These are phyloP conservation scores for Urtica urens DNA, from an alignment of 306 rosid genomes.

Conservation along the genomic window DNA sequence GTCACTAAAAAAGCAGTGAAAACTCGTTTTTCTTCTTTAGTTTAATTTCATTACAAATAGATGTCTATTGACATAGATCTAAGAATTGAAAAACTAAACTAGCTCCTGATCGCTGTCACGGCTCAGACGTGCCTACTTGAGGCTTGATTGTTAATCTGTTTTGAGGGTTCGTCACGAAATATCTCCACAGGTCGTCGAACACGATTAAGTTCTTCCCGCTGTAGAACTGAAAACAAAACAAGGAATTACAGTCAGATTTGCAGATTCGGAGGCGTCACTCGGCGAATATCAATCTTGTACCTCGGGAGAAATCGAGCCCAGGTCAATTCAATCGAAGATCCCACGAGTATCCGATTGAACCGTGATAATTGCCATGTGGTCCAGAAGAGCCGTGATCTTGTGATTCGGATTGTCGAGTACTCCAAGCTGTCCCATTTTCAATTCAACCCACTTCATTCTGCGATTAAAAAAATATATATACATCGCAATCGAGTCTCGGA, in stretches of 20 bases:
- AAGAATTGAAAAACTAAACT: too few species aligned
- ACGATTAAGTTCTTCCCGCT: slow-evolving; percentile 66
- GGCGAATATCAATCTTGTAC: too few species aligned
- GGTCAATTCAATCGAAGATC: slow-evolving; percentile 90
- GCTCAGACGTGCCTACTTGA: slow-evolving; percentile 91
- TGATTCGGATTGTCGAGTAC: slow-evolving; percentile 85
- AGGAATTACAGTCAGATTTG: background rate
- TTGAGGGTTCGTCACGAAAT: slow-evolving; percentile 95
- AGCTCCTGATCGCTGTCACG: slow-evolving; percentile 78
- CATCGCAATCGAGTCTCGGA: too few species aligned
- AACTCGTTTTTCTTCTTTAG: too few species aligned
- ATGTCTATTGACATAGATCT: too few species aligned
- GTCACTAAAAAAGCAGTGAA: too few species aligned
- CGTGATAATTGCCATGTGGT: slow-evolving; percentile 88
- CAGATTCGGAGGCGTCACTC: background rate
- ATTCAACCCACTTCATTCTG: slow-evolving; percentile 88
- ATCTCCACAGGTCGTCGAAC: slow-evolving; percentile 86
- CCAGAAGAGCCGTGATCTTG: slow-evolving; percentile 86
- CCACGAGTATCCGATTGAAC: slow-evolving; percentile 73
- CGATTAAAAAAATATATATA: too few species aligned
- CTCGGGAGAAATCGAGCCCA: slow-evolving; percentile 90
- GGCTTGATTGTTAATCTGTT: slow-evolving; percentile 85
- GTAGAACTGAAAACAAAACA: slow-evolving; percentile 55
- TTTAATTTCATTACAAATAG: too few species aligned
- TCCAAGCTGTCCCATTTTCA: slow-evolving; percentile 94